These are phyloP conservation scores for Colletotrichum echinochloae DNA, from an alignment of 2,329 filamentous ascomycete species.

Conservation along the genomic window DNA sequence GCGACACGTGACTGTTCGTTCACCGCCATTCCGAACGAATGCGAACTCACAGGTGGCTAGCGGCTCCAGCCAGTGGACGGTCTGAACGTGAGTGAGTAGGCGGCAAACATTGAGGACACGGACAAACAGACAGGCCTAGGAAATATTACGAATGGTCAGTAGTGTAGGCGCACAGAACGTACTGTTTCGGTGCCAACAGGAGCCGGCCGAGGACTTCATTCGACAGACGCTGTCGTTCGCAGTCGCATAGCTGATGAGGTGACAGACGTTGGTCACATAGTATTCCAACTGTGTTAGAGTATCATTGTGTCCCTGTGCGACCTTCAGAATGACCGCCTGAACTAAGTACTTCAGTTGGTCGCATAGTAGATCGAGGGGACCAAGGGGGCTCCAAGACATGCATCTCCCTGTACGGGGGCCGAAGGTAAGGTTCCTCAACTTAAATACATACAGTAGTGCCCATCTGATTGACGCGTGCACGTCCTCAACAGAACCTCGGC, in stretches of 20 bases:
- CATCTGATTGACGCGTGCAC: slow-evolving; percentile 22
- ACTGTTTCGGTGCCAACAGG: not conserved
- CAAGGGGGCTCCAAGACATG: slow-evolving; percentile 16
- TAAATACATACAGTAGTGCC: too few relatives aligned
- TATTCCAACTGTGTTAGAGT: too few relatives aligned
- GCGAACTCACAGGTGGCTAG: not conserved
- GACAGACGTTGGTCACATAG: slow-evolving; percentile 15
- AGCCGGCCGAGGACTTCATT: slow-evolving; percentile 1
- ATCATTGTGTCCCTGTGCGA: too few relatives aligned
- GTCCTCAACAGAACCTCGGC: slow-evolving; percentile 31
- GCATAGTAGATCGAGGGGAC: not conserved
- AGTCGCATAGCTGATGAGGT: slow-evolving; percentile 6
- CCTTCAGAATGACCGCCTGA: too few relatives aligned
- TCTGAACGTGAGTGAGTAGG: not conserved
- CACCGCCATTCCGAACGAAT: not conserved
- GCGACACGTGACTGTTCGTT: not conserved
- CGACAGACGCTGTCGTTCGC: slow-evolving; percentile 14
- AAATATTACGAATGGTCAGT: not conserved
- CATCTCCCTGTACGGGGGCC: slow-evolving; percentile 19
- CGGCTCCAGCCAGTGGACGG: slow-evolving; percentile 5
- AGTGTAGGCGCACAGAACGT: not conserved
- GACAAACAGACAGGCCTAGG: too few relatives aligned
- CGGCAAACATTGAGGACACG: not conserved
- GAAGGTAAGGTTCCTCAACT: not conserved
- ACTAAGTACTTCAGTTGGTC: too few relatives aligned